phyloP scores from a whole-genome alignment of 495 filamentous ascomycete genomes.

The Aspergillus wentii region DNA sequence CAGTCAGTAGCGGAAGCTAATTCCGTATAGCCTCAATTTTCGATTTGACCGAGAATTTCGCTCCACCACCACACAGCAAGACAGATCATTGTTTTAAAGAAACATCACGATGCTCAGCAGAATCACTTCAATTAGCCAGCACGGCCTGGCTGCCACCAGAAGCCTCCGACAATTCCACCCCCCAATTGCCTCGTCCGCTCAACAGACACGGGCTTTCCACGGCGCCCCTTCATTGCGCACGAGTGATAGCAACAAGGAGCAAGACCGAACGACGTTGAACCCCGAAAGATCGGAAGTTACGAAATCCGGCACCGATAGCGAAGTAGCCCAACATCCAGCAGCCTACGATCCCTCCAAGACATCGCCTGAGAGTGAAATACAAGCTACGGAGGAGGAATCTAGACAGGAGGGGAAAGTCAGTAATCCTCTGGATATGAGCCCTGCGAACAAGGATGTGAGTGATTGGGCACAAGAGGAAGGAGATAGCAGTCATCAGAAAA shows the following conservation, averaged over 20 bases:
- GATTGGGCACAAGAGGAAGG: conserved; percentile 41
- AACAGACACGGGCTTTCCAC: no score
- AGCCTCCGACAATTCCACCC: neutral
- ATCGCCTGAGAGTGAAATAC: conserved; percentile 48
- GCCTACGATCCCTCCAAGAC: conserved; percentile 59
- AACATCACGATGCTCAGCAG: conserved; percentile 23
- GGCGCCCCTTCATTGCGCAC: no score
- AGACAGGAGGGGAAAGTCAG: conserved; percentile 19
- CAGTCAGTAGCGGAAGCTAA: no score
- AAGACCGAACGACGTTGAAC: conserved; percentile 51
- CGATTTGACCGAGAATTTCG: no score
- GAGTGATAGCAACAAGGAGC: no score
- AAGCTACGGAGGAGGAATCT: conserved; percentile 31
- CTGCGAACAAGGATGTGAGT: conserved; percentile 57
- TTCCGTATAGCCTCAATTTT: neutral
- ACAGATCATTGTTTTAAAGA: no score
- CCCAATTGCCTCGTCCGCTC: neutral
- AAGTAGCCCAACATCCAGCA: conserved; percentile 40
- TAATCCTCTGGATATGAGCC: conserved; percentile 55
- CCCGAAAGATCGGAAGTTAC: conserved; percentile 52
- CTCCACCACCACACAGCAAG: no score
- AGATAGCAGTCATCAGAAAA: conserved; percentile 41
- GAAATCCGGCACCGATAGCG: conserved; percentile 54
- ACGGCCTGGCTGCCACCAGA: no score
- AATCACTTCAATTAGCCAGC: conserved; percentile 18